These are phyloP conservation scores for Sporormia fimetaria DNA, from an alignment of 495 filamentous ascomycete genomes.

Conservation along the genomic window DNA sequence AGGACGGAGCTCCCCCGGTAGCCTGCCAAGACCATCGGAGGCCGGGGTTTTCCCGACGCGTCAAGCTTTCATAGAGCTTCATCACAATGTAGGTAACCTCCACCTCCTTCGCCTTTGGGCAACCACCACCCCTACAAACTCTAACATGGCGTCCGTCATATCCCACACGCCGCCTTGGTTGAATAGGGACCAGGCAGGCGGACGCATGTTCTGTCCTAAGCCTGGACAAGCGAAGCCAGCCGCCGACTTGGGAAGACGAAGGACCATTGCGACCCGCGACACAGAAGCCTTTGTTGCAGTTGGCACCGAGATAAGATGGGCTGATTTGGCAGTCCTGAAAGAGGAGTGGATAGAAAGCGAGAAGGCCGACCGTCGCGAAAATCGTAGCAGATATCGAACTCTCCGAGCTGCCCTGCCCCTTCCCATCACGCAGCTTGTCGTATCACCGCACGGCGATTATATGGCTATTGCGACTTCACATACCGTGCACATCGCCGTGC, in stretches of 20 bases:
- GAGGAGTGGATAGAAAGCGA: too few relatives aligned
- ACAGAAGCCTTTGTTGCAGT: constrained; percentile 75
- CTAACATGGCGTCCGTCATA: too few relatives aligned
- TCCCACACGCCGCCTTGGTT: too few relatives aligned
- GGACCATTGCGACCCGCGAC: constrained; percentile 60
- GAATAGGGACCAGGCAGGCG: too few relatives aligned
- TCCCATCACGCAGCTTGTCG: constrained; percentile 66
- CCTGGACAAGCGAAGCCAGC: neutral
- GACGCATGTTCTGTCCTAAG: constrained; percentile 17
- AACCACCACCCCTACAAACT: too few relatives aligned
- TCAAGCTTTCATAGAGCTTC: neutral
- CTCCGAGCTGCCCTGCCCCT: constrained; percentile 61
- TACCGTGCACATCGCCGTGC: constrained; percentile 67
- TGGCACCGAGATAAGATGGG: constrained; percentile 80
- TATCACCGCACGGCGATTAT: constrained; percentile 67
- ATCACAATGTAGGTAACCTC: too few relatives aligned
- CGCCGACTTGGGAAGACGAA: constrained; percentile 20
- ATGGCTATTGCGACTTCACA: constrained; percentile 74
- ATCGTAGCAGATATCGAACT: constrained; percentile 31
- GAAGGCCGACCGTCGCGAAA: constrained; percentile 33
- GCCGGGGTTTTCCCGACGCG: neutral
- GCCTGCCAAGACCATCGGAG: neutral
- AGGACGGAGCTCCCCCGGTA: neutral
- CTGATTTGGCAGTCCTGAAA: constrained; percentile 62
- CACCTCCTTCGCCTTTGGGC: too few relatives aligned